Base-by-base conservation (phyloP, 805 yeast genomes). In the Scheffersomyces lignosus region DNA sequence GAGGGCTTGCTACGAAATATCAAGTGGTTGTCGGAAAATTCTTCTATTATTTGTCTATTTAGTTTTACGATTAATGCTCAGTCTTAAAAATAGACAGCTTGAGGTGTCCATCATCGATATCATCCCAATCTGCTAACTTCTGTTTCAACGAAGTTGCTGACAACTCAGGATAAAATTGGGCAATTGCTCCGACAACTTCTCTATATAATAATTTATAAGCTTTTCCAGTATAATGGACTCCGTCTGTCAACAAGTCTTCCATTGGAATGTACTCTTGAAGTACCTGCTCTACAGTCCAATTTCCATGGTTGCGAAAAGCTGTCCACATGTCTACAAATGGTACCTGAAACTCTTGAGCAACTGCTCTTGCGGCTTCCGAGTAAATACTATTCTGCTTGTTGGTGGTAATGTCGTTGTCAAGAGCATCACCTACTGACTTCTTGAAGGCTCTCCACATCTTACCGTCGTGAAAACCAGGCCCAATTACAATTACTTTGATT, bases 271-370 rank as follows among this genome's bases (percentile, higher is more conserved):
- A 18, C 15, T 45, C 46, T 10, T 54, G 43, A 10, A 78, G 49
- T 5, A 77, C 47, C 1, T 67, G 64, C 5, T 70, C 70, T 3
- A 60, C 57, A 2, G 67, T 60, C 34, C 62, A 55, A 3, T 58
- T 62, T 3, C 65, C 55, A 15, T 54, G 52, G 16, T 45, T 40
- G 31, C 57, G 45, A 43, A 82, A 73, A 1, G 62, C 63, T 2
- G 60, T 40, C 66, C 78, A 73, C 22, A 83, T 50, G 44, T 83
- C 75, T 3, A 87, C 66, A 38, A 76, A 78, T 1, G 89, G 83
- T 0, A 83, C 72, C 0, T 62, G 47, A n/a, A 64, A 52, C 15
- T 63, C 60, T 3, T 40, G 36, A 1, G 87, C 80, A 7, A 82
- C 63, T 3, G 55, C 44, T n/a, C 54, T 52, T 4, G 81, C 64